These are phyloP conservation scores for Solanum pinnatisectum DNA, from an alignment of 257 asterid genomes.

Conservation along the genomic window DNA sequence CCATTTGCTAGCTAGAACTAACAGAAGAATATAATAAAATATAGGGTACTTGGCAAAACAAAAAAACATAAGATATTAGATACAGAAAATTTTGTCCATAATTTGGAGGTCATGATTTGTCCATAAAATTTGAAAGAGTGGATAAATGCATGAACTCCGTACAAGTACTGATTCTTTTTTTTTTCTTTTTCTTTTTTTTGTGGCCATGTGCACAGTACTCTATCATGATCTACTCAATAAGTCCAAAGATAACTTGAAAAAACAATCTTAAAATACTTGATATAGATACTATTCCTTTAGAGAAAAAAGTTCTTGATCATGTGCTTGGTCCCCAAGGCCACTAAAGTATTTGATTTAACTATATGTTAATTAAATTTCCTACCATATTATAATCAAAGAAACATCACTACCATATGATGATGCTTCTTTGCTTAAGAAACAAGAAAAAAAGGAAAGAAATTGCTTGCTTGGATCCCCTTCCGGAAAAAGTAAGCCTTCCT, in stretches of 20 bases:
- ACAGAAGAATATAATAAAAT: too few species aligned
- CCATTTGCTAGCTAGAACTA: too few species aligned
- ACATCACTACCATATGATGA: slow-evolving; percentile 12
- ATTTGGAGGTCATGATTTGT: background rate
- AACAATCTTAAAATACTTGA: background rate
- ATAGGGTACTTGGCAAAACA: background rate
- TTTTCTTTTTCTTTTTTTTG: background rate
- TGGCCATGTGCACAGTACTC: background rate
- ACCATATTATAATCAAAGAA: slow-evolving; percentile 17
- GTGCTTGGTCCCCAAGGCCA: slow-evolving; percentile 4
- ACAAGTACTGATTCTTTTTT: slow-evolving; percentile 5
- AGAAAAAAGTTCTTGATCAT: slow-evolving; percentile 20
- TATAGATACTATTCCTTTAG: slow-evolving; percentile 15
- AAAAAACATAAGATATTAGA: background rate
- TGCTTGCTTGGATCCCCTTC: slow-evolving; percentile 24
- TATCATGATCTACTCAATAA: background rate
- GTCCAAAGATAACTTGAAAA: slow-evolving; percentile 15
- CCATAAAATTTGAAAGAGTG: background rate
- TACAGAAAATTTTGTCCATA: background rate
- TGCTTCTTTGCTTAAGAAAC: slow-evolving; percentile 14
- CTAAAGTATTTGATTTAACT: background rate
- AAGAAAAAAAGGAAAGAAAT: background rate
- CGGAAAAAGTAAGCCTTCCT: slow-evolving; percentile 6
- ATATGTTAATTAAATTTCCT: slow-evolving; percentile 26
- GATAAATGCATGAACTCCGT: slow-evolving; percentile 13